phyloP scores from a whole-genome alignment of 164 flowering plant species.

The Sextonia rubra region DNA sequence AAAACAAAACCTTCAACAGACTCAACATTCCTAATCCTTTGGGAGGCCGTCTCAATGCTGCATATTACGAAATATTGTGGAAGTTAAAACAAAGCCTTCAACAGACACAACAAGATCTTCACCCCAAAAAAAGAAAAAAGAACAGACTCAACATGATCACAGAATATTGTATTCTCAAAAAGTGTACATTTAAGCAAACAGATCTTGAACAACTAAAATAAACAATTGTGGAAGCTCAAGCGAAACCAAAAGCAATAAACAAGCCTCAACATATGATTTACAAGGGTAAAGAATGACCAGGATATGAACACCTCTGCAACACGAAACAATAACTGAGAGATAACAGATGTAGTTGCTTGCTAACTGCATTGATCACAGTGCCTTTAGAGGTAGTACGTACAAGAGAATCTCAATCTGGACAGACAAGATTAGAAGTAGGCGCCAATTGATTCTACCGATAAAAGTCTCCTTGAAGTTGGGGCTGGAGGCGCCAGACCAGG shows the following conservation, averaged over 20 bases:
- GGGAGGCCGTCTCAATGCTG: not conserved
- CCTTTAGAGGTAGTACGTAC: not conserved
- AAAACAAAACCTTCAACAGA: not conserved
- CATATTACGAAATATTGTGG: too few relatives aligned
- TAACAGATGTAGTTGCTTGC: not conserved
- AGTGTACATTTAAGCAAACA: not conserved
- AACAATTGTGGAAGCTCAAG: not conserved
- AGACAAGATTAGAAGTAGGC: constrained; percentile 15
- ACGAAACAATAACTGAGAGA: not conserved
- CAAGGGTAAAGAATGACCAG: not conserved
- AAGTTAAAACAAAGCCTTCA: too few relatives aligned
- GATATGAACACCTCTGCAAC: not conserved
- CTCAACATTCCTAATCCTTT: not conserved
- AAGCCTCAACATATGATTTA: constrained; percentile 1
- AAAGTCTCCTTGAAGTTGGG: constrained; percentile 63
- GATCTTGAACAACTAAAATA: not conserved
- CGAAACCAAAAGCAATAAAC: not conserved
- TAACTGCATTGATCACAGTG: not conserved
- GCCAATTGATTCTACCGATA: constrained; percentile 29
- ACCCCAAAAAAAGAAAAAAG: too few relatives aligned
- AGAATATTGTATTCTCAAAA: too few relatives aligned
- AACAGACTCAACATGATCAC: too few relatives aligned
- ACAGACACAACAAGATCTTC: too few relatives aligned
- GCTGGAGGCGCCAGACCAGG: constrained; percentile 99
- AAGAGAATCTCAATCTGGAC: not conserved